Base-by-base conservation (phyloP, 139 green algal species). In the Raphidocelis subcapitata region DNA sequence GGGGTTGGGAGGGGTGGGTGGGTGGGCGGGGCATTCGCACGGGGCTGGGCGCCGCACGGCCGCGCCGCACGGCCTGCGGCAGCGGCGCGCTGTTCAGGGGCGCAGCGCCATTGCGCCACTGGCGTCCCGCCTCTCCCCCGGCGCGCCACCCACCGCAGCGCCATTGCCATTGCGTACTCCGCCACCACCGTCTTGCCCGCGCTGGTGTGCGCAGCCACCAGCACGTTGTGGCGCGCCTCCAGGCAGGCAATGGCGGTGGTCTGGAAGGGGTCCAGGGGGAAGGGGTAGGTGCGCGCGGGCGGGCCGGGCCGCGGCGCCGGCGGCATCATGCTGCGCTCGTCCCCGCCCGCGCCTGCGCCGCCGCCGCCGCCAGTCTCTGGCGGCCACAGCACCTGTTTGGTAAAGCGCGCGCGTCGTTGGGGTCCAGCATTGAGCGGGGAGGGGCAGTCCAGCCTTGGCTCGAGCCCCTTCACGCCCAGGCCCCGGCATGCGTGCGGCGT, bases 121-220 rank as follows among this genome's bases (percentile, higher is more conserved):
- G 8, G 41, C 41, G 12, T 49, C 56, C 12, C n/a, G 35, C 54
- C 20, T 33, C 23, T 32, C 23, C 23, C 10, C 10, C 12, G 35
- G 24, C 16, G 26, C 31, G 15, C 26, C 15, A 29, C 33, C 28
- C 44, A 82, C 76, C 82, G 69, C 5, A 96, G 77, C 4, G 89
- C 88, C 84, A 93, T 92, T 18, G 93, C 93, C 67, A 96, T 95
- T 1, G 93, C 93, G 71, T 98, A 97, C 81, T 98, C 93, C 24
- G 94, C 94, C 35, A 98, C 91, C 26, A 91, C 94, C 18, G 94
- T 98, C 71, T 98, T 98, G 23, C 94, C 94, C 10, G 94, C 94
- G 1, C 90, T 96, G 0, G 94, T 98, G 84, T 98, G 94, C 0
- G 94, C 94, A 23, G 94, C 87, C 51, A 98, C 94, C 73, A 98